Conservation (phyloP, 257 asterid genomes). For the Paraleonurus japonicus region DNA sequence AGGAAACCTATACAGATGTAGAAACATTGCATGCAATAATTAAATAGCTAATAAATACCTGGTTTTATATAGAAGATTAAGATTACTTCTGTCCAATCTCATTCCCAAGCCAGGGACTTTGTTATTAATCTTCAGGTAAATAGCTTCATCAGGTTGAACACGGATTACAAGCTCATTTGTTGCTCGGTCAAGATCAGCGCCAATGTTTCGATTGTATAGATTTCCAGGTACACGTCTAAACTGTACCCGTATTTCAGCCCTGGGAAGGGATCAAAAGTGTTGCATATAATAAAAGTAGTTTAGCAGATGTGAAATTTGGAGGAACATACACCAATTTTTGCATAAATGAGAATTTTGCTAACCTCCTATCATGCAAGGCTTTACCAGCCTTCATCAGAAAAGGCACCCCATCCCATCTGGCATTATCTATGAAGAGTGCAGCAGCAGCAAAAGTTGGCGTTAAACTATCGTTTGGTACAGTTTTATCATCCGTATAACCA, state of each 20-base stretch:
- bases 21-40: background rate
- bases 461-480: constrained; percentile 82
- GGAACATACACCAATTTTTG: background rate
- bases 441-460: constrained; percentile 99
- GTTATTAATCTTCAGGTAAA: constrained; percentile 83
- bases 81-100: constrained; percentile 88
- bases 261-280: constrained; percentile 25
- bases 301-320: background rate
- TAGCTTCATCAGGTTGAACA: constrained; percentile 94
- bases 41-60: constrained; percentile 52
- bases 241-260: constrained; percentile 95
- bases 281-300: background rate
- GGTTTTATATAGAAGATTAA: constrained; percentile 85
- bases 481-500: constrained; percentile 88
- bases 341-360: background rate
- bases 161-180: constrained; percentile 98
- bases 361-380: constrained; percentile 84
- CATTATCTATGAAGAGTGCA: constrained; percentile 86
- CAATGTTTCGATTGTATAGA: constrained; percentile 63
- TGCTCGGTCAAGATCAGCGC: constrained; percentile 80
- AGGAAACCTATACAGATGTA: background rate
- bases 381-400: constrained; percentile 98
- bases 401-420: constrained; percentile 99
- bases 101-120: constrained; percentile 95
- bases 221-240: constrained; percentile 95